phyloP scores from a whole-genome alignment of 345 rosid species.

The Pistacia vera region DNA sequence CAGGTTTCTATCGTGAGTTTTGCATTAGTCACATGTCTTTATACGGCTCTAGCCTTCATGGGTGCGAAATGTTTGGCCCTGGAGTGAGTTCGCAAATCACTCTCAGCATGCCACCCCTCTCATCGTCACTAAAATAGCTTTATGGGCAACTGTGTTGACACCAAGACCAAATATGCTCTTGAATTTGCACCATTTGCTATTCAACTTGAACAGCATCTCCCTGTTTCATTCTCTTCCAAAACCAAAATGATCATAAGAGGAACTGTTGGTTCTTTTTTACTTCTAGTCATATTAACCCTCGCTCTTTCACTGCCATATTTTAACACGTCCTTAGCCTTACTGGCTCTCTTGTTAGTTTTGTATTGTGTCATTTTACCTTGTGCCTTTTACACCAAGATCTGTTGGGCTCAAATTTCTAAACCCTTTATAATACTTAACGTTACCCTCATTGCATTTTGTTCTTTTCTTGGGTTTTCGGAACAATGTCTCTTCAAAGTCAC shows the following conservation, averaged over 20 bases:
- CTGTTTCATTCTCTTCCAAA: conserved; percentile 38
- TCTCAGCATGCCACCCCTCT: conserved; percentile 63
- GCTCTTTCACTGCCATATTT: conserved; percentile 70
- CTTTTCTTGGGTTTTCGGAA: conserved; percentile 53
- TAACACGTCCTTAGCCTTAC: conserved; percentile 69
- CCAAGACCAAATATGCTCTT: conserved; percentile 83
- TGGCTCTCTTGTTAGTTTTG: conserved; percentile 64
- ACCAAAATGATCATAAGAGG: conserved; percentile 50
- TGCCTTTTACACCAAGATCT: conserved; percentile 65
- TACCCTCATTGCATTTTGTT: conserved; percentile 50
- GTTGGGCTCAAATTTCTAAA: conserved; percentile 44
- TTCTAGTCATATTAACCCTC: conserved; percentile 48
- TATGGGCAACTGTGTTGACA: conserved; percentile 77
- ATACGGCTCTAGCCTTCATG: conserved; percentile 59
- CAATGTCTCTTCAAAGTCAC: conserved; percentile 47
- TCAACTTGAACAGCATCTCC: conserved; percentile 61
- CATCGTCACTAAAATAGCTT: conserved; percentile 62
- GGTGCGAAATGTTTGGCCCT: conserved; percentile 75
- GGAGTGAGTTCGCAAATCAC: conserved; percentile 66
- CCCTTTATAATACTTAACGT: conserved; percentile 37
- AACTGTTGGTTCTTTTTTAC: conserved; percentile 50
- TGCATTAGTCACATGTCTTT: conserved; percentile 49
- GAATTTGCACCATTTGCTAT: conserved; percentile 80
- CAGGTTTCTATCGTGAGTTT: conserved; percentile 80
- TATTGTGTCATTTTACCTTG: conserved; percentile 57